Base-by-base conservation (phyloP, 805 yeast species). In the Metschnikowia colocasiae region DNA sequence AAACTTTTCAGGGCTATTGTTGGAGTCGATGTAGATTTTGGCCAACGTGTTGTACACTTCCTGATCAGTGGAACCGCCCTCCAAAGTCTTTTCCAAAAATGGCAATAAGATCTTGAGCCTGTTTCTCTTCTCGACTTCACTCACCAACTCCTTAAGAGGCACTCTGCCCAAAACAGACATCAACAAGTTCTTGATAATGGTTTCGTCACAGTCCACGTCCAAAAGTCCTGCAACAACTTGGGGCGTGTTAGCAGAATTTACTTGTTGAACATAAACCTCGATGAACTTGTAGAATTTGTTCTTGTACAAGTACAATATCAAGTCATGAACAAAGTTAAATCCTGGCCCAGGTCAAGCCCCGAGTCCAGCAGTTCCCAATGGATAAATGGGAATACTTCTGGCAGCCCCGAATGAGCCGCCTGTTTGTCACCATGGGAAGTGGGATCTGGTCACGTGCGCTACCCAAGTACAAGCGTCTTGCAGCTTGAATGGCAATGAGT, bases 261-360 rank as follows among this genome's bases (percentile, higher is more conserved):
- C 98, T 65, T 90, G 95, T 74, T 94, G 98, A 47, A 94, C 99
- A 62, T 92, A 94, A 41, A 94, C 96, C 73, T 94, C 98, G 68
- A 94, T 94, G 60, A 92, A 94, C 69, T 94, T 90, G 81, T 90
- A 87, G 71, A 83, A 92, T 68, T 92, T 91, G 71, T 91, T 87
- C 75, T 92, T 94, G 83, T 94, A 94, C 65, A 94, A 78, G 73
- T 87, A 94, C 61, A 94, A 78, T 48, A 94, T 83, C 72, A 94
- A 80, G 68, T 94, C 99, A 67, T 94, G 98, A 46, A 91, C 89
- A 66, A 82, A 94, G 66, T 83, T 76, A 72, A 76, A 88, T 63
- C 97, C n/a, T n/a, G n/a, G n/a, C n/a, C n/a, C n/a, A n/a, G n/a
- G n/a, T n/a, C n/a, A n/a, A n/a, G n/a, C n/a, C n/a, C n/a, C n/a